These are phyloP conservation scores for Pseudocercospora eumusae DNA, from an alignment of 2,329 filamentous ascomycete genomes.

Conservation along the genomic window DNA sequence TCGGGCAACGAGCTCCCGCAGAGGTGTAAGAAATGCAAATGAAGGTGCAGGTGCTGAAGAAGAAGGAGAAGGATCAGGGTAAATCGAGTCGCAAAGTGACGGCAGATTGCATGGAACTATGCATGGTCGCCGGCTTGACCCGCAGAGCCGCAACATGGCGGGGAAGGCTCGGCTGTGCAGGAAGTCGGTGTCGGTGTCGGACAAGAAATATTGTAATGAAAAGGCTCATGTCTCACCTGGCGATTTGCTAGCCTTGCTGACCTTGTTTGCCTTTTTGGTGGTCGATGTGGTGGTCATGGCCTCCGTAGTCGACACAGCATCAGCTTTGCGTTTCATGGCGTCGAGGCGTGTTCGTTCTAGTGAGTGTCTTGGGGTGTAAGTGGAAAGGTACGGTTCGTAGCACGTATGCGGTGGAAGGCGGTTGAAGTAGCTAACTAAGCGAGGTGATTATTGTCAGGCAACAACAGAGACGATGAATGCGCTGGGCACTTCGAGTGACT, in stretches of 20 bases:
- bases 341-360: too few species aligned
- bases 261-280: conserved; percentile 3
- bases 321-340: conserved; percentile 7
- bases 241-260: background rate
- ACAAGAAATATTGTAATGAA: too few species aligned
- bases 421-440: background rate
- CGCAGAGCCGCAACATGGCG: conserved; percentile 3
- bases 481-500: background rate
- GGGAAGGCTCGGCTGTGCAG: background rate
- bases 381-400: too few species aligned
- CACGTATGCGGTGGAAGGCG: background rate
- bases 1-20: too few species aligned
- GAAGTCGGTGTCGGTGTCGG: too few species aligned
- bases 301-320: background rate
- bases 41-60: conserved; percentile 2
- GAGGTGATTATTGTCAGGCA: conserved; percentile 1
- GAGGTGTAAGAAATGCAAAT: background rate
- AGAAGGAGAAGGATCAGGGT: conserved; percentile 1
- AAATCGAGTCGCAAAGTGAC: conserved; percentile 8
- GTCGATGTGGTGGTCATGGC: background rate
- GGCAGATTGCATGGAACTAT: background rate
- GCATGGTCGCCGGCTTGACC: background rate
- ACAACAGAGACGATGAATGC: background rate
- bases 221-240: too few species aligned
- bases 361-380: background rate